Evolutionary conservation across 1,139 yeast species (phyloP).

Genomic region (Taiozyma sp.): DNA sequence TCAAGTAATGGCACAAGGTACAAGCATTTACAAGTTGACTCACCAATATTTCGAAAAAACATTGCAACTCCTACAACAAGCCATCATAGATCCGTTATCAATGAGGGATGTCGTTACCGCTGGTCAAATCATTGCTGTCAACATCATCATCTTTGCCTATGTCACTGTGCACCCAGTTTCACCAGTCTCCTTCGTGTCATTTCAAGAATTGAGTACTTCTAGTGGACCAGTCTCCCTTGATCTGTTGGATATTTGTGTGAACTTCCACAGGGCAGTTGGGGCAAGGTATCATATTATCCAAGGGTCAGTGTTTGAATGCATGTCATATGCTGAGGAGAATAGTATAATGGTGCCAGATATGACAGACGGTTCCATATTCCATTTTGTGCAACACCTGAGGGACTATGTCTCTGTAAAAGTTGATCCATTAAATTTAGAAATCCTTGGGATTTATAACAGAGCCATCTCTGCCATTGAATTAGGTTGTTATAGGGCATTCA

Average conservation of each 20-base stretch:
- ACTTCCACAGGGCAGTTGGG: conserved; percentile 1
- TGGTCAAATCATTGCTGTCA: conserved; percentile 10
- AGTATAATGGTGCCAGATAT: background rate
- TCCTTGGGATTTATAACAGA: conserved; percentile 3
- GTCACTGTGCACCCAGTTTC: conserved; percentile 17
- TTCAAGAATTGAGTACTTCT: background rate
- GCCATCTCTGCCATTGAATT: conserved; percentile 12
- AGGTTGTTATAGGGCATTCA: conserved; percentile 13
- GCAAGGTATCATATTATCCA: conserved; percentile 3
- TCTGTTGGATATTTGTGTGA: conserved; percentile 10
- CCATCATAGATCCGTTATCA: background rate
- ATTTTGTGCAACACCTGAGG: conserved; percentile 5
- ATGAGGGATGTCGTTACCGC: conserved; percentile 8
- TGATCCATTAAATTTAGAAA: background rate
- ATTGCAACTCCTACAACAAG: conserved; percentile 1
- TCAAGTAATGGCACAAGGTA: background rate
- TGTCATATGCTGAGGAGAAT: conserved; percentile 7
- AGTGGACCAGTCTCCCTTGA: conserved; percentile 7
- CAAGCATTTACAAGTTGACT: conserved; percentile 1
- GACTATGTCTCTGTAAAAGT: conserved; percentile 3
- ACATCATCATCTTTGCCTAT: conserved; percentile 16
- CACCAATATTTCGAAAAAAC: conserved; percentile 3
- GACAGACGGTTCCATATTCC: background rate
- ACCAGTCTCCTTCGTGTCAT: conserved; percentile 7
- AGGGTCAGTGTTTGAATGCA: conserved; percentile 9